Base-by-base conservation (phyloP, 257 asterid species). In the Mitragyna speciosa region DNA sequence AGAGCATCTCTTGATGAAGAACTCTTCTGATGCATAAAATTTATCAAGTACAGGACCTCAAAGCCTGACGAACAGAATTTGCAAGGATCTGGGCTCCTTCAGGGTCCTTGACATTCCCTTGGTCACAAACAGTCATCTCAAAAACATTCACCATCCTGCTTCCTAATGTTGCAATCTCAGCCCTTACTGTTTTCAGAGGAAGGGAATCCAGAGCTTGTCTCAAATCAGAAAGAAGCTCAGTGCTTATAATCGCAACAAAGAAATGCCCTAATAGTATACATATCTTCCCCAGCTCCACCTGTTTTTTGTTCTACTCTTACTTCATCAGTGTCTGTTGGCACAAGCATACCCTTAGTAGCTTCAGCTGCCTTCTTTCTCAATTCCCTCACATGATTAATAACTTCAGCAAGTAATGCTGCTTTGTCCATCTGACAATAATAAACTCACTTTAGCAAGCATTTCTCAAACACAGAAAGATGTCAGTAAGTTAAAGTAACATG, bases 131-230 rank as follows among this genome's bases (percentile, higher is more conserved):
- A 75, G 89, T 83, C 43, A 94, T 81, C 72, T 89, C 88, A 24
- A 92, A 89, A 48, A 89, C 92, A 41, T 85, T 91, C 48, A 94
- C 86, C 98, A 94, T 94, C 73, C 98, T 76, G 75, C 83, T 85
- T 22, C 93, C 98, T 54, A 94, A 77, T 0, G 97, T 91, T 43
- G 97, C 93, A n/a, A 92, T 91, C 89, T 94, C 96, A 0, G 98
- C 92, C 70, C 84, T 89, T 4, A 87, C 72, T 2, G 82, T 80
- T 68, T 89, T 89, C 76, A 88, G 78, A 47, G 93, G 96, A n/a
- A 94, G 92, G n/a, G 89, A 64, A 24, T 89, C 89, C 8, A 92
- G 80, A 15, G 97, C 92, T 83, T 88, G 87, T 74, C 85, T 87
- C 52, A 94, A 56, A 68, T 92, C 95, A 41, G 84, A 77, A 49